A percentile compares a stretch with the other conserved stretches of the same genome.
Conservation (phyloP, 2,329 filamentous ascomycete genomes). For the Drechslera avenae region DNA sequence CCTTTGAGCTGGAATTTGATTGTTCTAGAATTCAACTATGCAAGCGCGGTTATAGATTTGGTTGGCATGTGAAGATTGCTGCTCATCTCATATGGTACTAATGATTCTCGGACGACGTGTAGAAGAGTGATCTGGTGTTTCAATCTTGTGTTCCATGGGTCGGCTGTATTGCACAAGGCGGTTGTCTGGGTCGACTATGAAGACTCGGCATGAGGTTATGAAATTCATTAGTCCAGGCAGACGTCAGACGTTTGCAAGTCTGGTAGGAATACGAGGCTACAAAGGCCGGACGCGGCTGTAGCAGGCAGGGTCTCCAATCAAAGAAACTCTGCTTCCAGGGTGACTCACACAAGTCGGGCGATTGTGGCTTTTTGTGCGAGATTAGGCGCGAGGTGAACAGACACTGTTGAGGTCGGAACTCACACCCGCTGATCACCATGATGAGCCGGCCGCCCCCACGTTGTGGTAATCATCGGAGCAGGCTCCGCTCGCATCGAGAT, state of each 20-base stretch:
- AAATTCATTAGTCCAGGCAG: too few relatives aligned
- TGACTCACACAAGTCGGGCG: not conserved
- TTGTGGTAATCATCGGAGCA: conserved; percentile 12
- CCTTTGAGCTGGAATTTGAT: not conserved
- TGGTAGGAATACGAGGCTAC: too few relatives aligned
- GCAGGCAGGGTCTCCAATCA: not conserved
- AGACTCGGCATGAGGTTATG: too few relatives aligned
- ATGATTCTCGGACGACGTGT: too few relatives aligned
- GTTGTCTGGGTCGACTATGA: too few relatives aligned
- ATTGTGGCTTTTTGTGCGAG: not conserved
- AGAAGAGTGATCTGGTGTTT: too few relatives aligned
- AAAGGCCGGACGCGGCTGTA: too few relatives aligned
- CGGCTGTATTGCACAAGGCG: too few relatives aligned
- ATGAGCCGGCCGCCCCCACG: conserved; percentile 17
- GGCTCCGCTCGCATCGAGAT: conserved; percentile 12
- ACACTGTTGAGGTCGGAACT: conserved; percentile 9
- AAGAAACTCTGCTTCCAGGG: not conserved
- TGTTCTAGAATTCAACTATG: not conserved
- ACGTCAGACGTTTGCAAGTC: too few relatives aligned
- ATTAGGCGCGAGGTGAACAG: conserved; percentile 1
- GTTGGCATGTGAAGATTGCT: not conserved
- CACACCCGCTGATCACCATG: conserved; percentile 12
- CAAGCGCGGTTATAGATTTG: not conserved
- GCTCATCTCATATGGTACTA: not conserved
- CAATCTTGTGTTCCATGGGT: too few relatives aligned